Conservation (phyloP, 2,329 filamentous ascomycete genomes). For the Leptoxyphium fumago region DNA sequence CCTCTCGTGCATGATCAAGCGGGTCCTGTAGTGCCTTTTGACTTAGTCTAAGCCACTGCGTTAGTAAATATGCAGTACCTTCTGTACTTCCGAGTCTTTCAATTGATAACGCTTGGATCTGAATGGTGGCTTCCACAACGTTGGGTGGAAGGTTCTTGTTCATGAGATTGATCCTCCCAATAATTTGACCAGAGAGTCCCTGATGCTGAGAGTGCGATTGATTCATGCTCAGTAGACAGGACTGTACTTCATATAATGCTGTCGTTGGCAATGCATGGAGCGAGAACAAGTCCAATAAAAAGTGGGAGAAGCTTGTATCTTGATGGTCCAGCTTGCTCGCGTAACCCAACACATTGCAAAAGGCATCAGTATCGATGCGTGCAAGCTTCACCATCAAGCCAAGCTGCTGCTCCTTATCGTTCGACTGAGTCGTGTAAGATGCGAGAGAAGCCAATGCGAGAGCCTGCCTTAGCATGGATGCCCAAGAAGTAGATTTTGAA, state of each 20-base stretch:
- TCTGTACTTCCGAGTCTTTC: not conserved
- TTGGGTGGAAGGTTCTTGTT: not conserved
- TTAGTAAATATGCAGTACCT: not conserved
- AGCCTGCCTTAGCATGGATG: not conserved
- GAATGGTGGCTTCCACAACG: not conserved
- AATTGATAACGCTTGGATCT: not conserved
- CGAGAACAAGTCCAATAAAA: not conserved
- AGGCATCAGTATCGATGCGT: not conserved
- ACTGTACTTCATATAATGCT: not conserved
- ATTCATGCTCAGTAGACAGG: not conserved
- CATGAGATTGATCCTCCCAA: not conserved
- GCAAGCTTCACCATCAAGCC: not conserved
- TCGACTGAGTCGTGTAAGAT: not conserved
- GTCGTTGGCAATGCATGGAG: not conserved
- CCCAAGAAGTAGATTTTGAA: no score
- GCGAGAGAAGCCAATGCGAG: not conserved
- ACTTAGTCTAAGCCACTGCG: slow-evolving; percentile 5
- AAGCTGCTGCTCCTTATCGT: not conserved
- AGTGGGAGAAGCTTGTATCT: not conserved
- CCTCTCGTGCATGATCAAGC: slow-evolving; percentile 15
- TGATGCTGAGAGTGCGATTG: not conserved
- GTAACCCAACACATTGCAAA: not conserved
- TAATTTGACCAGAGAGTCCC: not conserved
- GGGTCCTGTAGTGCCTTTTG: slow-evolving; percentile 9
- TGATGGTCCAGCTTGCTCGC: not conserved